phyloP scores from a whole-genome alignment of 2,329 filamentous ascomycete genomes.

The Penicillium sp. region DNA sequence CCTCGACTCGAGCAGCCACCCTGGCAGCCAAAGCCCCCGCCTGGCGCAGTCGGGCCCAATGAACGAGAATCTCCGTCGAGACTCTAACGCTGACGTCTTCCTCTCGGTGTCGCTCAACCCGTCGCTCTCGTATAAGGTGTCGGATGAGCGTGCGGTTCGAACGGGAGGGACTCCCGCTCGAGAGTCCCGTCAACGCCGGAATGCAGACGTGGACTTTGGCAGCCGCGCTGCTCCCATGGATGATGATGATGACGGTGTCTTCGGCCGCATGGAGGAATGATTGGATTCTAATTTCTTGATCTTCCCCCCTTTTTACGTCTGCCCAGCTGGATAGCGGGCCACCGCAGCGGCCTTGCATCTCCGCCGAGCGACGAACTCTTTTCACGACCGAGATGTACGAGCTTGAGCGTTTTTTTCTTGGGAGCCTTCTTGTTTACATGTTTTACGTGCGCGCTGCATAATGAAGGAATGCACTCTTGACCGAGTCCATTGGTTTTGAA shows the following conservation, averaged over 20 bases:
- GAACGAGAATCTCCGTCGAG: constrained; percentile 32
- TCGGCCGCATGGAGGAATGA: constrained; percentile 92
- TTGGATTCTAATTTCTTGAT: neutral
- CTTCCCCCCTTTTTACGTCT: constrained; percentile 1
- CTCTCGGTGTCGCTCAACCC: constrained; percentile 45
- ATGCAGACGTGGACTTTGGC: constrained; percentile 37
- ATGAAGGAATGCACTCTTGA: constrained; percentile 13
- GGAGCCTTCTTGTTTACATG: constrained; percentile 27
- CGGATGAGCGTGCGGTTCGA: constrained; percentile 60
- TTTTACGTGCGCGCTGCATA: constrained; percentile 19
- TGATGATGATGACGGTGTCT: constrained; percentile 92
- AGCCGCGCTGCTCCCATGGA: constrained; percentile 61
- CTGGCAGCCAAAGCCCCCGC: constrained; percentile 58
- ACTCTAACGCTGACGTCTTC: constrained; percentile 42
- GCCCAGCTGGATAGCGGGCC: constrained; percentile 7
- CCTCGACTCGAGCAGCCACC: constrained; percentile 59
- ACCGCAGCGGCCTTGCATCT: constrained; percentile 1
- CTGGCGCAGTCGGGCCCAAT: constrained; percentile 48
- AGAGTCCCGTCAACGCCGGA: constrained; percentile 34
- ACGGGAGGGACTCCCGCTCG: constrained; percentile 60
- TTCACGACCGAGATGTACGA: constrained; percentile 40
- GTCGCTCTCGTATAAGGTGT: constrained; percentile 49
- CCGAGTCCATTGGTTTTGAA: constrained; percentile 4
- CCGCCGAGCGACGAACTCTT: constrained; percentile 21
- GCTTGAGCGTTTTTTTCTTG: constrained; percentile 35